Percentiles rank a stretch among this genome's conserved stretches.
Conservation (phyloP, 2,329 filamentous ascomycete species). For the Diatrype stigma region DNA sequence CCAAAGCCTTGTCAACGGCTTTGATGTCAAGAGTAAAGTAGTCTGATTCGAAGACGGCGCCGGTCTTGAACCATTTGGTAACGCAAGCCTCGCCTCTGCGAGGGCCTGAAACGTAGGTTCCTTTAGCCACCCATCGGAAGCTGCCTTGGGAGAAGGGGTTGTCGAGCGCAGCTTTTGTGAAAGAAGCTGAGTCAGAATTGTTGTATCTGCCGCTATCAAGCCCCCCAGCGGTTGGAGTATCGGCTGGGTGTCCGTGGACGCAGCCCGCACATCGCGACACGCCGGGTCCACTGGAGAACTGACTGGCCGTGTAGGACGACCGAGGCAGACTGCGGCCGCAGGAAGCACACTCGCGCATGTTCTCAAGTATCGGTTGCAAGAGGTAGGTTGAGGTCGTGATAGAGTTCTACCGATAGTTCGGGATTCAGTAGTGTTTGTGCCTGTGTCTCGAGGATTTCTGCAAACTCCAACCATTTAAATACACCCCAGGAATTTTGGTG, state of each 20-base stretch:
- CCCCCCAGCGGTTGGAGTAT: conserved; percentile 5
- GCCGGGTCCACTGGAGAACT: conserved; percentile 18
- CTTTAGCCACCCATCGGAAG: conserved; percentile 26
- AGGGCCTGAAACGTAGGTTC: conserved; percentile 24
- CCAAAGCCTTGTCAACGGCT: conserved; percentile 29
- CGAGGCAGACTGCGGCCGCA: conserved; percentile 21
- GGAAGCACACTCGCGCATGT: conserved; percentile 14
- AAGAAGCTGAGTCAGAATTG: neutral
- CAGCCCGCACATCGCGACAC: conserved; percentile 21
- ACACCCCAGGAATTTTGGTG: no score
- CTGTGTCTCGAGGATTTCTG: no score
- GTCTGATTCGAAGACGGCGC: conserved; percentile 26
- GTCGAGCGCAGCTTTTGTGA: conserved; percentile 3
- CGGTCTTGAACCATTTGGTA: conserved; percentile 36
- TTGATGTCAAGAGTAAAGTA: conserved; percentile 35
- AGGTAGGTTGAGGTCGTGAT: neutral
- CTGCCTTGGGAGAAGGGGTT: conserved; percentile 5
- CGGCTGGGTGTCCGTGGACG: conserved; percentile 12
- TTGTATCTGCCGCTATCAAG: conserved; percentile 25
- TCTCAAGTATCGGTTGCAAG: neutral
- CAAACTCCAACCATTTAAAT: no score
- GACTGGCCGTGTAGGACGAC: conserved; percentile 23
- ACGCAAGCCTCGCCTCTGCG: conserved; percentile 31
- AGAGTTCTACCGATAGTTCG: neutral
- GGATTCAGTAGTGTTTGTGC: neutral